Conservation (phyloP, 164 flowering plant genomes). For the Vitis riparia region DNA sequence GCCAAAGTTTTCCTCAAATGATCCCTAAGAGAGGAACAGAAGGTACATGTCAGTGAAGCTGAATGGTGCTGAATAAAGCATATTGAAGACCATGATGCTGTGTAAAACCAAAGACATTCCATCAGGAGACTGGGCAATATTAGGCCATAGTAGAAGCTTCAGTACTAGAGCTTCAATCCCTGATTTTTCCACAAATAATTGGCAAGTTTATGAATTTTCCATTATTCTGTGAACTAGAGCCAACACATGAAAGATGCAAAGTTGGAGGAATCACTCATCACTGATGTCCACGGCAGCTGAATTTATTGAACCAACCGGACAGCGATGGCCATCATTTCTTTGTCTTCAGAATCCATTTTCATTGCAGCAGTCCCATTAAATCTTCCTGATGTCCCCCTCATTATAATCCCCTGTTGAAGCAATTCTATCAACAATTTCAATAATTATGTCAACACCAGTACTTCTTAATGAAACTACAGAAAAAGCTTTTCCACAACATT, state of each 20-base stretch:
- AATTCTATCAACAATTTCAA: too few species aligned
- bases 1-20: slow-evolving; percentile 74
- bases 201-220: slow-evolving; percentile 91
- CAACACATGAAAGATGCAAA: slow-evolving; percentile 90
- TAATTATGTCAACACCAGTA: too few species aligned
- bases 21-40: slow-evolving; percentile 75
- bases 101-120: slow-evolving; percentile 94
- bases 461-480: too few species aligned
- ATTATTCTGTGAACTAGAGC: slow-evolving; percentile 86
- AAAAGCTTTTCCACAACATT: too few species aligned
- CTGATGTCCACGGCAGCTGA: slow-evolving; percentile 52
- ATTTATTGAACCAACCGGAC: slow-evolving; percentile 18
- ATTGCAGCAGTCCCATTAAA: slow-evolving; percentile 48
- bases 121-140: slow-evolving; percentile 87
- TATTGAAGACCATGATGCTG: slow-evolving; percentile 92
- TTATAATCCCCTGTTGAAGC: too few species aligned
- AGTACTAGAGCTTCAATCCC: slow-evolving; percentile 80
- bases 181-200: slow-evolving; percentile 91
- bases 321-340: slow-evolving; percentile 32
- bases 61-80: slow-evolving; percentile 95
- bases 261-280: slow-evolving; percentile 73
- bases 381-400: too few species aligned
- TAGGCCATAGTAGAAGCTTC: slow-evolving; percentile 83
- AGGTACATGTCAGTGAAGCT: slow-evolving; percentile 76
- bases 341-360: slow-evolving; percentile 80